Percentiles rank a stretch among this genome's conserved stretches.
Evolutionary conservation across 2,329 filamentous ascomycete species (phyloP).

Genomic region (Penicillium psychrosexuale): DNA sequence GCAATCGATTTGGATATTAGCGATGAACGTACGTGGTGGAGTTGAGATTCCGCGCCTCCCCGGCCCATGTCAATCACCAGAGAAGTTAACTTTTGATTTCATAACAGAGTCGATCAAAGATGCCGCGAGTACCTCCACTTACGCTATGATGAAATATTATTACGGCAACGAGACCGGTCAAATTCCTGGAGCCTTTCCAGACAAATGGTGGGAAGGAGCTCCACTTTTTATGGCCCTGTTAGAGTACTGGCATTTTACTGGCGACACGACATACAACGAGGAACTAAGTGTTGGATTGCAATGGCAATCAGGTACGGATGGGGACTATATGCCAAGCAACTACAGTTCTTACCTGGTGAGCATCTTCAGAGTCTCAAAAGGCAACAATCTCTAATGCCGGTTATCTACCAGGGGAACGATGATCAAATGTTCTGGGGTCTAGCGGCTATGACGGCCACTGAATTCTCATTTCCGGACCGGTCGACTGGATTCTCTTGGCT

Average conservation of each 20-base stretch:
- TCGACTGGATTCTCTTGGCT: constrained; percentile 8
- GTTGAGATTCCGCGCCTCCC: neutral
- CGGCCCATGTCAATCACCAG: neutral
- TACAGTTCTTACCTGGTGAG: constrained; percentile 13
- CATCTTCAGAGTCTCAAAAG: neutral
- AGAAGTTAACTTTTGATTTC: neutral
- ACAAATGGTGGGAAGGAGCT: constrained; percentile 16
- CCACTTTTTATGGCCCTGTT: constrained; percentile 10
- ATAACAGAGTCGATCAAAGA: constrained; percentile 13
- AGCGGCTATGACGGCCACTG: constrained; percentile 14
- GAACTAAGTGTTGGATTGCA: constrained; percentile 11
- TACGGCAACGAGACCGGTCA: constrained; percentile 12
- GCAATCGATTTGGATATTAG: constrained; percentile 29
- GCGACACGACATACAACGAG: constrained; percentile 13
- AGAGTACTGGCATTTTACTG: constrained; percentile 15
- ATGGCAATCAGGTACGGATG: constrained; percentile 12
- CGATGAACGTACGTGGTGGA: constrained; percentile 22
- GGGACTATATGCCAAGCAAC: constrained; percentile 13
- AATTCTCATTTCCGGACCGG: constrained; percentile 3
- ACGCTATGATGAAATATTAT: constrained; percentile 13
- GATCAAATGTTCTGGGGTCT: constrained; percentile 17
- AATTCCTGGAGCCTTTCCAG: constrained; percentile 15
- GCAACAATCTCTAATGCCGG: neutral
- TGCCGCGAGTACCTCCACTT: constrained; percentile 9
- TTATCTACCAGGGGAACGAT: constrained; percentile 10